A percentile compares a stretch with the other conserved stretches of the same genome.
These are phyloP conservation scores for Tetrahymena elliotti DNA, from an alignment of 73 alveolate genomes.

Conservation along the genomic window DNA sequence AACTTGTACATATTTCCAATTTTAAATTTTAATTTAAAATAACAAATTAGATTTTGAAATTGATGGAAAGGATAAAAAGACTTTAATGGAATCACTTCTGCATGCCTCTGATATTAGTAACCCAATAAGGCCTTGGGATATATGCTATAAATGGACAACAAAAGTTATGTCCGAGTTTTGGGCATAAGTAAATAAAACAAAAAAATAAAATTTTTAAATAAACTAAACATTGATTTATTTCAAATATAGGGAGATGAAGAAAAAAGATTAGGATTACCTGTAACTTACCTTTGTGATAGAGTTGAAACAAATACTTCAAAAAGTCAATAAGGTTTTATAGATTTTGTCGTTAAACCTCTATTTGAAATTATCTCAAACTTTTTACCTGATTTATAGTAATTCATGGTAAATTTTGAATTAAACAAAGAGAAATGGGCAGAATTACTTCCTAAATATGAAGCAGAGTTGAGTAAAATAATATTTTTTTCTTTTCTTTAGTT, in stretches of 20 bases:
- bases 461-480: background rate
- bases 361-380: conserved; percentile 36
- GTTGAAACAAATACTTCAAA: conserved; percentile 76
- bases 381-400: conserved; percentile 3
- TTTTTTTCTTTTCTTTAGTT: background rate
- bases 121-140: conserved; percentile 62
- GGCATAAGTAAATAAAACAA: background rate
- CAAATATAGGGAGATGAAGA: conserved; percentile 84
- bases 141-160: conserved; percentile 66
- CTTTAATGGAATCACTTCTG: conserved; percentile 52
- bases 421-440: background rate
- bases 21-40: too few species aligned
- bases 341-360: conserved; percentile 75
- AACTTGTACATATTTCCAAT: too few species aligned
- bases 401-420: background rate
- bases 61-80: conserved; percentile 51
- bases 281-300: conserved; percentile 86
- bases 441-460: background rate
- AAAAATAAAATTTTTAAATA: background rate
- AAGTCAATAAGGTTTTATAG: conserved; percentile 86
- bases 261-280: conserved; percentile 76
- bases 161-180: conserved; percentile 70
- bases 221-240: background rate
- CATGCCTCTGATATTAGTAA: conserved; percentile 81
- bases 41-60: conserved; percentile 45